These are phyloP conservation scores for Aspergillus awamori DNA, from an alignment of 2,329 filamentous ascomycete genomes.

Conservation along the genomic window DNA sequence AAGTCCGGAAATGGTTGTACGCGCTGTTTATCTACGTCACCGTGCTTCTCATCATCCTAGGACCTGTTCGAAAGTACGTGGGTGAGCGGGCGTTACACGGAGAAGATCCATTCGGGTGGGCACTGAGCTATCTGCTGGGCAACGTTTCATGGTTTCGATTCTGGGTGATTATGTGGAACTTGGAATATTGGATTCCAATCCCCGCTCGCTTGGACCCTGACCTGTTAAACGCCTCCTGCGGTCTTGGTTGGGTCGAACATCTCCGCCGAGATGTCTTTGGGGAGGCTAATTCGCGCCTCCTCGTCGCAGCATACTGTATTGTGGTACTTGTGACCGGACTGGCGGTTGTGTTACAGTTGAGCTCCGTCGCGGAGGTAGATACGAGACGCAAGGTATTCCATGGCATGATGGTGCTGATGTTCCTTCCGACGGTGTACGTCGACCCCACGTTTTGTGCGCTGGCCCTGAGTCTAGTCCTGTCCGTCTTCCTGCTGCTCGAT, in stretches of 20 bases:
- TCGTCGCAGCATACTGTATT: slow-evolving; percentile 74
- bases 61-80: slow-evolving; percentile 73
- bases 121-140: slow-evolving; percentile 83
- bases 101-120: slow-evolving; percentile 89
- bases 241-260: slow-evolving; percentile 64
- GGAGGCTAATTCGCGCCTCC: slow-evolving; percentile 77
- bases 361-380: slow-evolving; percentile 83
- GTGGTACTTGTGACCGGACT: slow-evolving; percentile 71
- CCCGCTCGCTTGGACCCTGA: slow-evolving; percentile 51
- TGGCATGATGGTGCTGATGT: slow-evolving; percentile 97
- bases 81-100: slow-evolving; percentile 66
- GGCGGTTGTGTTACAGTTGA: slow-evolving; percentile 72
- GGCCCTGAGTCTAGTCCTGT: slow-evolving; percentile 76
- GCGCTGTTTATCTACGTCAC: slow-evolving; percentile 75
- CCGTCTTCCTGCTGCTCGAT: slow-evolving; percentile 85
- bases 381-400: slow-evolving; percentile 97
- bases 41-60: slow-evolving; percentile 67
- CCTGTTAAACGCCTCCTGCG: slow-evolving; percentile 45
- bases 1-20: slow-evolving; percentile 78
- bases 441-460: slow-evolving; percentile 83
- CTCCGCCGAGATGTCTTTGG: slow-evolving; percentile 68
- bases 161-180: slow-evolving; percentile 67
- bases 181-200: slow-evolving; percentile 76
- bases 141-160: slow-evolving; percentile 73
- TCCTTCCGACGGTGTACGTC: slow-evolving; percentile 81